phyloP scores from a whole-genome alignment of 2,329 filamentous ascomycete genomes.

The Botrytis sinoallii region DNA sequence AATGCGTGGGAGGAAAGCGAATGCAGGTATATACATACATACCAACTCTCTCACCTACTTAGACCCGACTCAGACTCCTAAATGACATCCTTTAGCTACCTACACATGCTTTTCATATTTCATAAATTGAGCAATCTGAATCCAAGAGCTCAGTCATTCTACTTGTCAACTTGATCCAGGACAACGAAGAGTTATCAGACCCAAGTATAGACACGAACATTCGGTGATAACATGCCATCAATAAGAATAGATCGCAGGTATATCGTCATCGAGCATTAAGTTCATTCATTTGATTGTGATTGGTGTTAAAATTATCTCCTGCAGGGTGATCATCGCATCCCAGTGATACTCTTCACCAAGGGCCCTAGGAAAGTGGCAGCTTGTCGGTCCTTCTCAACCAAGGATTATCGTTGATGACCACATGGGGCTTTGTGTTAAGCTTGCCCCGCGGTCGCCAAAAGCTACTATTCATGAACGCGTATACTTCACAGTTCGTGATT shows the following conservation, averaged over 20 bases:
- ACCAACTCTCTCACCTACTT: neutral
- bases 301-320: conserved; percentile 26
- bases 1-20: neutral
- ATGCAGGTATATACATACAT: neutral
- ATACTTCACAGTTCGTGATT: neutral
- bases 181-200: neutral
- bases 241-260: neutral
- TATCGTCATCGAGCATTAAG: conserved; percentile 25
- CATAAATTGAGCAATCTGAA: neutral
- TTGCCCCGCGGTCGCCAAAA: conserved; percentile 22
- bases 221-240: neutral
- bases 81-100: neutral
- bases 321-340: conserved; percentile 23
- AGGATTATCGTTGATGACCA: conserved; percentile 30
- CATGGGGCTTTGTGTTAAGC: conserved; percentile 21
- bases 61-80: neutral
- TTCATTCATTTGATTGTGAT: conserved; percentile 22
- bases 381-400: conserved; percentile 20
- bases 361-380: conserved; percentile 16
- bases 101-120: neutral
- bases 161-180: neutral
- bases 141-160: no score
- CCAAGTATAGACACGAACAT: neutral
- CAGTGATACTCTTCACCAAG: conserved; percentile 6
- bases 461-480: conserved; percentile 11